Base-by-base conservation (phyloP, 306 rosid species). In the Canavalia ensiformis region DNA sequence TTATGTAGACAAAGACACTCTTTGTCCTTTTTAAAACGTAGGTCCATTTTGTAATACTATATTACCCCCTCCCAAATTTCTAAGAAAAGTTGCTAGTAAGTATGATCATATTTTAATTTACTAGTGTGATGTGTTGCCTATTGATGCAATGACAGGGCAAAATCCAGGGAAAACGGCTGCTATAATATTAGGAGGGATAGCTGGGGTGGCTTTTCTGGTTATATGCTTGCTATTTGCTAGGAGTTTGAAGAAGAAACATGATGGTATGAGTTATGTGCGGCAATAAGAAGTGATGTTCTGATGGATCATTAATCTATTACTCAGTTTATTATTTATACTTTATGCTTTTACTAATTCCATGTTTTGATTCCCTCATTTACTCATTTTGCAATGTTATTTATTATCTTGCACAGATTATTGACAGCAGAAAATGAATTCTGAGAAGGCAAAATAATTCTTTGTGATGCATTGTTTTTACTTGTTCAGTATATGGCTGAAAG, bases 101-200 rank as follows among this genome's bases (percentile, higher is more conserved):
- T 45, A 55, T 80, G 28, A 18, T 46, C 65, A 65, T 49, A 55
- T 25, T 58, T 72, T 65, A 7, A 50, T 39, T 18, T 46, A 30
- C 41, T 34, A 29, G 45, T 59, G 72, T 77, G 81, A 55, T 45
- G 52, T 70, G 29, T 80, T 42, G 47, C 72, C 46, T 37, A 71
- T 72, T 69, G 88, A 72, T 67, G 68, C 44, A 77, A 90, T 88
- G 77, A 72, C 94, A 85, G 95, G 91, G 77, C 86, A 78, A 62
- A 88, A 85, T 81, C 89, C 92, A 72, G 95, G 95, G 74, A 93
- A 88, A 87, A 95, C 98, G 1, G 98, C 89, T 64, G 99, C 99
- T 73, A 88, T 95, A 25, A 93, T 95, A 76, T 75, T 95, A 72
- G 99, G 99, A 82, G 93, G 94, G 50, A 91, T 87, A 50, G 97